These are phyloP conservation scores for Acer negundo DNA, from an alignment of 345 rosid species.

Conservation along the genomic window DNA sequence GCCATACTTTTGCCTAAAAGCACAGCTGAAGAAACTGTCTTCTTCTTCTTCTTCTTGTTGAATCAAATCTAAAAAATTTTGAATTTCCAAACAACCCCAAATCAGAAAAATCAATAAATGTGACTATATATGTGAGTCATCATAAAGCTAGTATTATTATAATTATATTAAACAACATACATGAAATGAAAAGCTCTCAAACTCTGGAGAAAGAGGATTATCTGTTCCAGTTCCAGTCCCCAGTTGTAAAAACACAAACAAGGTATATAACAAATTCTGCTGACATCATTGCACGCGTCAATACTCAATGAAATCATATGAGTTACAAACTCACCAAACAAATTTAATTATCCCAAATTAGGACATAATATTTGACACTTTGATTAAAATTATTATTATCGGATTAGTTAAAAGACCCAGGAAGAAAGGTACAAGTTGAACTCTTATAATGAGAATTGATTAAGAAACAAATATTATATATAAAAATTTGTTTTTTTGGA, in stretches of 20 bases:
- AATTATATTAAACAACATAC: not conserved
- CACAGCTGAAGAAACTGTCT: constrained; percentile 16
- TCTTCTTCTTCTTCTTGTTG: not conserved
- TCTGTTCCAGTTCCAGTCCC: not conserved
- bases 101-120: not conserved
- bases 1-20: constrained; percentile 26
- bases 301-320: not conserved
- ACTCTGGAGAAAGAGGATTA: not conserved
- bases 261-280: not conserved
- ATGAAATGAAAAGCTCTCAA: not conserved
- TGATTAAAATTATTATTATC: too few relatives aligned
- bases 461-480: too few relatives aligned
- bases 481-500: too few relatives aligned
- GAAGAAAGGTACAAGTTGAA: not conserved
- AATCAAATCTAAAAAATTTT: not conserved
- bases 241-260: too few relatives aligned
- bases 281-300: not conserved
- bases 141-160: too few relatives aligned
- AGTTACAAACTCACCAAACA: not conserved
- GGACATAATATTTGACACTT: too few relatives aligned
- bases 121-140: not conserved
- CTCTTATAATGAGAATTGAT: not conserved
- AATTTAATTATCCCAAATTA: too few relatives aligned
- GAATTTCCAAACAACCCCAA: too few relatives aligned
- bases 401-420: too few relatives aligned